Evolutionary conservation across 1,284 basidiomycete genomes (phyloP).

Genomic region (Ganoderma lucidum): DNA sequence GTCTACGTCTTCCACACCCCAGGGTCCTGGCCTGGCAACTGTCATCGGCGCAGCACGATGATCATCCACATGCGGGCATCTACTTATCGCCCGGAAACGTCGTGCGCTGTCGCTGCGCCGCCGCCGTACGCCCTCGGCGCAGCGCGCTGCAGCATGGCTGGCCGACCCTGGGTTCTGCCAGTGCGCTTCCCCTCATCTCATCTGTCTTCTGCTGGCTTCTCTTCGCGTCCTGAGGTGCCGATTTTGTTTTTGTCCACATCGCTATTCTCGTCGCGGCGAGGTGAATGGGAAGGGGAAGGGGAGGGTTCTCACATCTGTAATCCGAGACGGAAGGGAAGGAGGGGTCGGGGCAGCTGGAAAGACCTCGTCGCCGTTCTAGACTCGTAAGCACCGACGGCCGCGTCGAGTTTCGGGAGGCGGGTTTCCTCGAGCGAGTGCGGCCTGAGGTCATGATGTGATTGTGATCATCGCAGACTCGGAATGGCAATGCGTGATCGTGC

Average conservation of each 20-base stretch:
- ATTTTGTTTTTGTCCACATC: background rate
- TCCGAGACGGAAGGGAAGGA: background rate
- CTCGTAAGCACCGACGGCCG: background rate
- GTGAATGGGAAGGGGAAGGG: background rate
- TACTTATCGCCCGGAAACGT: background rate
- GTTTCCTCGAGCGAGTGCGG: background rate
- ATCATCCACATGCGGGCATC: background rate
- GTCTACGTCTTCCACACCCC: background rate
- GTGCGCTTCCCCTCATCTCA: background rate
- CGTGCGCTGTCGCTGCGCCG: background rate
- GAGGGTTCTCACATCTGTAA: background rate
- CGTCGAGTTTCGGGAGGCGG: background rate
- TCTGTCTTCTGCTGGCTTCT: background rate
- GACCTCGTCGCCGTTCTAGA: background rate
- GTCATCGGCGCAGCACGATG: slow-evolving; percentile 2
- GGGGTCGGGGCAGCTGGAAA: background rate
- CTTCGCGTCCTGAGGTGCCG: background rate
- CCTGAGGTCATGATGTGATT: background rate
- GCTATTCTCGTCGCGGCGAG: background rate
- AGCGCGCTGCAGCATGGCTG: background rate
- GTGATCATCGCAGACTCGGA: background rate
- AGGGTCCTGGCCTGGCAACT: background rate
- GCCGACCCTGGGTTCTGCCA: background rate
- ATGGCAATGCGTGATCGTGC: background rate
- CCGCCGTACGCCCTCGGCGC: background rate